Evolutionary conservation across 2,329 filamentous ascomycete species (phyloP), one percentile per base, ranked within the genome.

Genomic region (Zopfia rhizophila): DNA sequence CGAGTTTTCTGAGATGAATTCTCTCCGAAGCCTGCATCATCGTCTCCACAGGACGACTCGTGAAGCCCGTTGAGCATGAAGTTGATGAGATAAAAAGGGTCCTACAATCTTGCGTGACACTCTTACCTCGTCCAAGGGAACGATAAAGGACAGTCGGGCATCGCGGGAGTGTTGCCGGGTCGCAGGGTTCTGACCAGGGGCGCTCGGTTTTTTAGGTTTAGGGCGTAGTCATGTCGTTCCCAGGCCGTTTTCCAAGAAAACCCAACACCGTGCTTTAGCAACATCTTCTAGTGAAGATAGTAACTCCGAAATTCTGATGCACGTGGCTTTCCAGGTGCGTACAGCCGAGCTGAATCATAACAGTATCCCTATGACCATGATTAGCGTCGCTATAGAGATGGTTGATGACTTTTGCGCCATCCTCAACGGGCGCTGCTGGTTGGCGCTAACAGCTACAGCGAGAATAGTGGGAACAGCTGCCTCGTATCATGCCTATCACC

Each of bases 401-500:
- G 45, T 37, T 37, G 24, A 37, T 48, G 45, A 41, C 45, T 19
- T n/a, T n/a, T 22, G 36, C 19, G 24, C n/a, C n/a, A n/a, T n/a
- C n/a, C n/a, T n/a, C n/a, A n/a, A n/a, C n/a, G n/a, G 16, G 21
- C 24, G 43, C n/a, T 21, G n/a, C 12, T 40, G 5, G 14, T 16
- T 5, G 12, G 18, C 38, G 27, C 38, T 42, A 48, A 17, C 37
- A 28, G 25, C 37, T 37, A 35, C 38, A 24, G 28, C 25, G 21
- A 28, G 43, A 24, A 24, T n/a, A 29, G 24, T 21, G 19, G 36
- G 24, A 32, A 38, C 45, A 45, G 42, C 31, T 27, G 10, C n/a
- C 32, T 48, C 43, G 43, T 48, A 37, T 51, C 10, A 24, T 13
- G 38, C 33, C 23, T 28, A 51, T 44, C 39, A 43, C 36, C 42